Conservation (phyloP, 176 grass and related monocot species). For the Raddia guianensis region DNA sequence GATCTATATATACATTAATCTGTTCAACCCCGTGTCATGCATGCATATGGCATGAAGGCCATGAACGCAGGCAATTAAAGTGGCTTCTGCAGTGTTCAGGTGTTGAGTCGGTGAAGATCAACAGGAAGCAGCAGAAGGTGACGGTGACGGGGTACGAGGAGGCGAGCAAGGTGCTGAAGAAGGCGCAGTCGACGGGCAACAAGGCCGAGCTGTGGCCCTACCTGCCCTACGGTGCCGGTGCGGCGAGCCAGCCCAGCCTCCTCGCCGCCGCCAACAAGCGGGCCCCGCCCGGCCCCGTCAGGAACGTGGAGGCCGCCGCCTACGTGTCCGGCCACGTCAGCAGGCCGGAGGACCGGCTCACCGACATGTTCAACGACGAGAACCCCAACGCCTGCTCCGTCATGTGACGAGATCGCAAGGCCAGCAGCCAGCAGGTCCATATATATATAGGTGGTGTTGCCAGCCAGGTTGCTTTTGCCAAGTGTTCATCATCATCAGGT, state of each 20-base stretch:
- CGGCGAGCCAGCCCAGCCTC: constrained; percentile 40
- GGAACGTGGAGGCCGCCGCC: constrained; percentile 38
- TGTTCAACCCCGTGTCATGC: not conserved
- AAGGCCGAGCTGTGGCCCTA: constrained; percentile 67
- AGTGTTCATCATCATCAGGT: not conserved
- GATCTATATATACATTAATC: not conserved
- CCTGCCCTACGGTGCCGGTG: constrained; percentile 45
- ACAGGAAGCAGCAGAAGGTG: constrained; percentile 57
- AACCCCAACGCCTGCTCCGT: constrained; percentile 54
- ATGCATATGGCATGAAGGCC: not conserved
- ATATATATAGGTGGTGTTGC: no score
- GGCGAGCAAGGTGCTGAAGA: constrained; percentile 50
- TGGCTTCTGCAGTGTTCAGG: constrained; percentile 27
- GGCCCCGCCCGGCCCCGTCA: constrained; percentile 52
- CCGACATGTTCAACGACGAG: constrained; percentile 62
- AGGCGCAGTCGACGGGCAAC: constrained; percentile 56
- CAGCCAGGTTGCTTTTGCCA: not conserved
- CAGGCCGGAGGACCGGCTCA: constrained; percentile 44
- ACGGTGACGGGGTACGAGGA: constrained; percentile 56
- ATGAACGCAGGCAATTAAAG: not conserved
- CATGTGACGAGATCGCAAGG: constrained; percentile 30
- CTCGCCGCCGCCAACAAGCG: constrained; percentile 40
- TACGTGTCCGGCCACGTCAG: constrained; percentile 11
- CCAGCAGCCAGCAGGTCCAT: no score
- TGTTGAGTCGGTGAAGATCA: constrained; percentile 56